Evolutionary conservation across 2,329 filamentous ascomycete species (phyloP).

Genomic region (Madurella mycetomatis): DNA sequence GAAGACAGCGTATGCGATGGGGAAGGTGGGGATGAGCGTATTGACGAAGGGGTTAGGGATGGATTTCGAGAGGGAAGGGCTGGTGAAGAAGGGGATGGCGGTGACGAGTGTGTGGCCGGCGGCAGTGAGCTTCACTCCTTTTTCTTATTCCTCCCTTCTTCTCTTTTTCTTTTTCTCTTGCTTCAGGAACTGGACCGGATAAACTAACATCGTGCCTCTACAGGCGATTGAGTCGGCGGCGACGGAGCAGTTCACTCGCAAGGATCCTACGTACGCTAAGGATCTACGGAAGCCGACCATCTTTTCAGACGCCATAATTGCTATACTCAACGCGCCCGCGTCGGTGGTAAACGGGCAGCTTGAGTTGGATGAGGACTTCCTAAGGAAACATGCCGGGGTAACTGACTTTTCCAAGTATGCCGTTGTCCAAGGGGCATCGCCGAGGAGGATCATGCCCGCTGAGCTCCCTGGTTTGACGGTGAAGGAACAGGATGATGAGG

Average conservation of each 20-base stretch:
- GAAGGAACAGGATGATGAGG: conserved; percentile 76
- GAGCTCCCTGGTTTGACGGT: conserved; percentile 66
- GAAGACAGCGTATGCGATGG: conserved; percentile 78
- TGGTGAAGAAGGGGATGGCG: conserved; percentile 57
- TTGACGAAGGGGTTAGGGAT: conserved; percentile 76
- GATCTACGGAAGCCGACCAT: conserved; percentile 68
- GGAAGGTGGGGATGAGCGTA: conserved; percentile 78
- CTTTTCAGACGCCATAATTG: conserved; percentile 75
- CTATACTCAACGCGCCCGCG: conserved; percentile 60
- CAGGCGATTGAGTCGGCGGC: conserved; percentile 69
- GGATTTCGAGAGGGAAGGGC: conserved; percentile 66
- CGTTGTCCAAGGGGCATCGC: conserved; percentile 58
- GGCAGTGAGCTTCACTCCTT: conserved; percentile 46
- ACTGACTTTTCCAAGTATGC: conserved; percentile 70
- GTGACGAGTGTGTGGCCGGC: conserved; percentile 83
- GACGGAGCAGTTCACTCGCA: conserved; percentile 50
- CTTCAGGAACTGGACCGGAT: neutral
- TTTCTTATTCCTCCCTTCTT: neutral
- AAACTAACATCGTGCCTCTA: neutral
- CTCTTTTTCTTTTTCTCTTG: conserved; percentile 4
- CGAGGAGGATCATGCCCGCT: conserved; percentile 73
- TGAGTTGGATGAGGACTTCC: conserved; percentile 75
- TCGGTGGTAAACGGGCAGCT: conserved; percentile 64
- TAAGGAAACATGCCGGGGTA: conserved; percentile 59
- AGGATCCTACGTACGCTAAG: conserved; percentile 43